Evolutionary conservation across 768 basidiomycete genomes (phyloP), one percentile per base, ranked within the genome.

Genomic region (Rhodotorula taiwanensis): DNA sequence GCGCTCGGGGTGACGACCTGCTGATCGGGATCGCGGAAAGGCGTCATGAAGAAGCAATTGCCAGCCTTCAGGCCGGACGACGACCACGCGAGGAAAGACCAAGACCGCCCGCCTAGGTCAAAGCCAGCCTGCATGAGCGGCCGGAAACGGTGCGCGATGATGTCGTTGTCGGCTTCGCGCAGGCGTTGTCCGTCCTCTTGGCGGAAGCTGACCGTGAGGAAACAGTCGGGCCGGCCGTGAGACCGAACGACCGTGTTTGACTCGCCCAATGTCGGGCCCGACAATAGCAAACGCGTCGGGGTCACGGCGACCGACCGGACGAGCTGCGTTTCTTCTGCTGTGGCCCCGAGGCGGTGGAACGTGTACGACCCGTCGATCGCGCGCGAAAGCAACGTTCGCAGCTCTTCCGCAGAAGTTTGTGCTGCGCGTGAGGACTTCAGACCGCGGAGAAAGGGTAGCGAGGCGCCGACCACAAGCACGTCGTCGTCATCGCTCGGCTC

Each of bases 171-270:
- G 5, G 23, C 21, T 15, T 58, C 56, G 9, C 33, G n/a, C 6
- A 64, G 53, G 23, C 27, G 25, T 0, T 53, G 34, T 1, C 58
- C 54, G 42, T 67, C 61, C 16, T 67, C 66, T 7, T 51, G 31
- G 25, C 58, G 34, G 15, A 63, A 39, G 20, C 58, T 25, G 39
- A 67, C 58, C 7, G 61, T 42, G n/a, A 67, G 18, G 33, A 67
- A 59, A 50, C 49, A 5, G 2, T 55, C 44, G 2, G 53, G 50
- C 0, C 33, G 57, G 23, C 21, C 54, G 47, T 59, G 60, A 20
- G 39, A 15, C 2, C 66, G 39, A 1, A 34, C 27, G 27, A 67
- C 42, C 4, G 53, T 47, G 47, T 62, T 67, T 2, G 61, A 52
- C 21, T 54, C 39, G 50, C 44, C 53, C 13, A 67, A 33, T 13